phyloP scores from a whole-genome alignment of 805 yeast species.

The Candida tallmaniae region DNA sequence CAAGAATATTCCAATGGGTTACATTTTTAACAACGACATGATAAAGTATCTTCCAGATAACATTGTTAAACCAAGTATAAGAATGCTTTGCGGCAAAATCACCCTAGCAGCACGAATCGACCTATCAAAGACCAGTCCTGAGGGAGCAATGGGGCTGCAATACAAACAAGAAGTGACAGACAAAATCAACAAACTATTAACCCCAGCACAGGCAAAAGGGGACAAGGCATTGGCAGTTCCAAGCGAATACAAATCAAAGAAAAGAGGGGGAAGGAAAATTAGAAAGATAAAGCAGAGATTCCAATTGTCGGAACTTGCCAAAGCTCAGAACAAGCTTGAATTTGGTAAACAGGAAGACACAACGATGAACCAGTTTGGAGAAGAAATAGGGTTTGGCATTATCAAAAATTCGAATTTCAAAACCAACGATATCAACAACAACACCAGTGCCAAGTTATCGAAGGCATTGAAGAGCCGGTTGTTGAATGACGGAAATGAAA shows the following conservation, averaged over 20 bases:
- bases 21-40: conserved; percentile 55
- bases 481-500: conserved; percentile 12
- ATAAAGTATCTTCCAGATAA: conserved; percentile 58
- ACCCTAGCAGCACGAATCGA: conserved; percentile 84
- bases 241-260: conserved; percentile 68
- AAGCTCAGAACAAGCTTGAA: conserved; percentile 78
- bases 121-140: conserved; percentile 35
- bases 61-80: conserved; percentile 60
- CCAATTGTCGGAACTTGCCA: conserved; percentile 74
- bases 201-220: conserved; percentile 67
- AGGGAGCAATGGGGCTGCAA: conserved; percentile 52
- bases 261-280: conserved; percentile 79
- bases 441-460: conserved; percentile 55
- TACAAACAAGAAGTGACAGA: conserved; percentile 57
- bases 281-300: conserved; percentile 78
- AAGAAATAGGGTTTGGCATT: conserved; percentile 83
- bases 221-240: conserved; percentile 71
- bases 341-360: conserved; percentile 75
- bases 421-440: conserved; percentile 26
- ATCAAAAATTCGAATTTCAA: conserved; percentile 22
- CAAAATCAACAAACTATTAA: conserved; percentile 65
- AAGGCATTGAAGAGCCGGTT: conserved; percentile 56
- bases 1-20: conserved; percentile 60
- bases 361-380: conserved; percentile 62
- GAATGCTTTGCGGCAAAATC: conserved; percentile 76